Evolutionary conservation across 2,329 filamentous ascomycete species (phyloP), one percentile per base, ranked within the genome.

Genomic region (Colletotrichum caudatum): DNA sequence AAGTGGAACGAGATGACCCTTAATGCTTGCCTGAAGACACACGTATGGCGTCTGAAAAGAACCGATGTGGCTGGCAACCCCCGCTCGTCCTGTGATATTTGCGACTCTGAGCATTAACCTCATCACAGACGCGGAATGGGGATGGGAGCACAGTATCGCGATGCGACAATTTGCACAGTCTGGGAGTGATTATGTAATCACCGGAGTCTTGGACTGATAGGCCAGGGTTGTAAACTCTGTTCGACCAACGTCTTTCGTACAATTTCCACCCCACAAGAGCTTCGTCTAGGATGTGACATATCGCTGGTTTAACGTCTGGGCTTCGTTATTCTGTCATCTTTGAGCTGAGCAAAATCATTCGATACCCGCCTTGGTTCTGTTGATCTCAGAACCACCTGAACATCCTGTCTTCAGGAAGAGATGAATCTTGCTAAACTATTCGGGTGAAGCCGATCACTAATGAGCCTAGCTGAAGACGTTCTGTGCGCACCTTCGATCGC

Each of bases 81-180:
- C 5, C 20, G 46, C 35, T 6, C n/a, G 16, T n/a, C 20, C 8
- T 39, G 23, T 18, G 35, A 35, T 67, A 18, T 23, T 39, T 46
- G 23, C 18, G 14, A 35, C 18, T 14, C 35, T 18, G 26, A 16
- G 11, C 26, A 23, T 23, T 16, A 53, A 29, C 20, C 37, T 46
- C 61, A 59, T 46, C 11, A 26, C 41, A 57, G 61, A 69, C 53
- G 66, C 53, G 66, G 39, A 23, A 44, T 46, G 39, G 44, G 29
- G 39, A 37, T 67, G 35, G 26, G 41, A 29, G 56, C 67, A 70
- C 63, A 61, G 68, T 71, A 64, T 37, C 7, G 35, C 6, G 2
- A 5, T 16, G 8, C 23, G 7, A 46, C 26, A 9, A 12, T 20
- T 18, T 18, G 26, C 37, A 64, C 50, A 5, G 50, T 41, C 1